Base-by-base conservation (phyloP, 139 green algal genomes). In the Zygnema circumcarinatum region DNA sequence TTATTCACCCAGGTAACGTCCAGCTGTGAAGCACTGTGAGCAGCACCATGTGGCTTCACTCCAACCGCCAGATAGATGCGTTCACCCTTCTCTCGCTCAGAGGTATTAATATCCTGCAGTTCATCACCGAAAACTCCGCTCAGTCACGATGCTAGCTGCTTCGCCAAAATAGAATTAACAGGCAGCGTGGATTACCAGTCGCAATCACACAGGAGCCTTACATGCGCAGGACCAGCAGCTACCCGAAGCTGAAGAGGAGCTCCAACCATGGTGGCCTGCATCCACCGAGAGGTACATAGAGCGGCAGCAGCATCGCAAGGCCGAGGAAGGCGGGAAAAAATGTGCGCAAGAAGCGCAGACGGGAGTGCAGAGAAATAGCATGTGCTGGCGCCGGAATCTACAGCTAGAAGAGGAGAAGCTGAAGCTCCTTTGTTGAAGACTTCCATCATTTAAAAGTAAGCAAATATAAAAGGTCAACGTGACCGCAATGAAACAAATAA, bases 1-100 rank as follows among this genome's bases (percentile, higher is more conserved):
- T 62, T 62, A 62, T 62, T 62, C 47, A 62, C 47, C 47, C 47
- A 62, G 16, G 47, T 25, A 62, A 16, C 47, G 16, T 62, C 47
- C 47, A 78, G 69, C 69, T 78, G 69, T 52, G 69, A 78, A 78
- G 69, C 11, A 78, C 11, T 78, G 3, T 38, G 11, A 3, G 7
- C 16, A 52, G 3, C 16, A 3, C 69, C 69, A 39, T 38, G 16
- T 78, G 69, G 16, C 47, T 62, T 7, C 7, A 62, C 7, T 25
- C 7, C 47, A 25, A 16, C 47, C 47, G 47, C 7, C 16, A 25
- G 7, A 7, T 62, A 7, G 16, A 62, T 62, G 7, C 16, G 7
- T 62, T 62, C 47, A 62, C 16, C 47, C n/a, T n/a, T n/a, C n/a
- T n/a, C n/a, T n/a, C n/a, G n/a, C n/a, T n/a, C n/a, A n/a, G n/a